Evolutionary conservation across 345 rosid species (phyloP).

Genomic region (Gossypium mustelinum): DNA sequence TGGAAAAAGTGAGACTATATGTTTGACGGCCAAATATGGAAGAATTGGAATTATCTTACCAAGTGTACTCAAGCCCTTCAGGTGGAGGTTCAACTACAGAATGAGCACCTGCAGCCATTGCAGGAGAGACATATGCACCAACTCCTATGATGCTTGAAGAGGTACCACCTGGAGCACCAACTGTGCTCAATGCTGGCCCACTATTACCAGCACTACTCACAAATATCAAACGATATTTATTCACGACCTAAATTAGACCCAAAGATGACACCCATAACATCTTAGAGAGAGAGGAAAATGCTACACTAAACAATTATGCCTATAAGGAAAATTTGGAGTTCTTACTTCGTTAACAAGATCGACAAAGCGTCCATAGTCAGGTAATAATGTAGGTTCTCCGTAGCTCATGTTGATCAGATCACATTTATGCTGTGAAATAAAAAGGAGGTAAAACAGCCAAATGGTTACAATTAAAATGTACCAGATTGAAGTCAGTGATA

Average conservation of each 20-base stretch:
- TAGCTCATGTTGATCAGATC: slow-evolving; percentile 98
- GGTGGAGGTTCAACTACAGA: slow-evolving; percentile 84
- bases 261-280: slow-evolving; percentile 13
- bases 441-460: neutral
- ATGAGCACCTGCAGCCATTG: slow-evolving; percentile 97
- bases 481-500: neutral
- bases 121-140: slow-evolving; percentile 98
- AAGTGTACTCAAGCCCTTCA: slow-evolving; percentile 94
- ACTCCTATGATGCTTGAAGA: slow-evolving; percentile 91
- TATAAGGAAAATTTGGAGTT: slow-evolving; percentile 18
- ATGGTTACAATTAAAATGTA: slow-evolving; percentile 5
- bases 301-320: neutral
- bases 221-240: slow-evolving; percentile 76
- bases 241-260: slow-evolving; percentile 60
- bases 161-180: slow-evolving; percentile 99
- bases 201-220: slow-evolving; percentile 99
- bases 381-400: slow-evolving; percentile 78
- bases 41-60: slow-evolving; percentile 40
- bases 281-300: slow-evolving; percentile 17
- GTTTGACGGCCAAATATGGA: slow-evolving; percentile 10
- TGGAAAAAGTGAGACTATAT: neutral
- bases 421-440: slow-evolving; percentile 78
- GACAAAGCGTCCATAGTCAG: slow-evolving; percentile 96
- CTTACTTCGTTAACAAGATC: slow-evolving; percentile 90
- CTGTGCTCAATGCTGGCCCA: slow-evolving; percentile 94